These are phyloP conservation scores for Talaromyces sp. DNA, from an alignment of 2,329 filamentous ascomycete genomes.

Conservation along the genomic window DNA sequence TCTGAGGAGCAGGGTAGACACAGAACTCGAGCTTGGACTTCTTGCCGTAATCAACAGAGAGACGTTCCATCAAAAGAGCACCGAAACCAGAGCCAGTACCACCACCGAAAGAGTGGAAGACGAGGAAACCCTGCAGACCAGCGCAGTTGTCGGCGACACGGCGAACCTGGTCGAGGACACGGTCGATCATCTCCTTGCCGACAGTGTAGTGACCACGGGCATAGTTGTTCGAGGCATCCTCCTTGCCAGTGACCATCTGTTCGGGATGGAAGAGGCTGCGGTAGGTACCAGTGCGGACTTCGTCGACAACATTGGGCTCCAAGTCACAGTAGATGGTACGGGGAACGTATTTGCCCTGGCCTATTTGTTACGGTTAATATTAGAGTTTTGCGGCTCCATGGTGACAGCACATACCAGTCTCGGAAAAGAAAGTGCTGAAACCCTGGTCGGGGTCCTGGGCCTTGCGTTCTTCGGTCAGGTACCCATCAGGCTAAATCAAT, in stretches of 20 bases:
- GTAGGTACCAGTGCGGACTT: conserved; percentile 97
- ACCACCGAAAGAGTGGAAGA: conserved; percentile 99
- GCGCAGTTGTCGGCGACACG: conserved; percentile 97
- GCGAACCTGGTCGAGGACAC: conserved; percentile 95
- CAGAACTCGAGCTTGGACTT: conserved; percentile 99
- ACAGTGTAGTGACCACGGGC: conserved; percentile 99
- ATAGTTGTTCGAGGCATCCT: conserved; percentile 99
- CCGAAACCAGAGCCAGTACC: conserved; percentile 98
- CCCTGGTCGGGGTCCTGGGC: conserved; percentile 87
- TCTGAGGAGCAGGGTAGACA: conserved; percentile 96
- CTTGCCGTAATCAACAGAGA: conserved; percentile 99
- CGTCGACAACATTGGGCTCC: conserved; percentile 98
- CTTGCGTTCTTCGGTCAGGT: conserved; percentile 97
- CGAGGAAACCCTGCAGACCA: conserved; percentile 96
- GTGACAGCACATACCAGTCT: conserved; percentile 70
- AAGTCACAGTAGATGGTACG: conserved; percentile 99
- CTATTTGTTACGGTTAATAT: conserved; percentile 42
- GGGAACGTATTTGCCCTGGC: conserved; percentile 97
- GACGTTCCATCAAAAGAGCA: conserved; percentile 96
- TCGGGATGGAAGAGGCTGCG: conserved; percentile 97
- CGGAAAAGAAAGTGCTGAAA: conserved; percentile 99
- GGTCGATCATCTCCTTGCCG: conserved; percentile 98
- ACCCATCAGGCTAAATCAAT: conserved; percentile 79
- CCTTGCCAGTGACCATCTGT: conserved; percentile 99
- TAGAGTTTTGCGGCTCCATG: neutral